These are phyloP conservation scores for Sanguinoderma infundibulare DNA, from an alignment of 1,284 basidiomycete species.

Conservation along the genomic window DNA sequence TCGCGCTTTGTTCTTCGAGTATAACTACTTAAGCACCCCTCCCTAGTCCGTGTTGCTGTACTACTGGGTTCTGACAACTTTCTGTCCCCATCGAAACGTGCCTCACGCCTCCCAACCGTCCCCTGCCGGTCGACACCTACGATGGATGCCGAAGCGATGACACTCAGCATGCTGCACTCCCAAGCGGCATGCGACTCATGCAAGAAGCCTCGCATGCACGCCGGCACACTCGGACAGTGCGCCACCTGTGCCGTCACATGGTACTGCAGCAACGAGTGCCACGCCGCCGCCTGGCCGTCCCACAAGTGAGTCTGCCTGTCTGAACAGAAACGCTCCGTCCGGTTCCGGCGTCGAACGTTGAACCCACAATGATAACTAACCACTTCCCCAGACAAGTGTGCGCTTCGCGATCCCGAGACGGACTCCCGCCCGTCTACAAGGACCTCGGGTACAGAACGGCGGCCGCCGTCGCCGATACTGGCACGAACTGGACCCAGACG, in stretches of 20 bases:
- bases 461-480: not conserved
- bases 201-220: not conserved
- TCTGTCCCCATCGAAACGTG: too few relatives aligned
- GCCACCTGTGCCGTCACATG: not conserved
- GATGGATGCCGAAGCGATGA: too few relatives aligned
- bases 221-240: not conserved
- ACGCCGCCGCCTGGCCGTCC: not conserved
- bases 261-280: not conserved
- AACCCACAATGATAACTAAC: too few relatives aligned
- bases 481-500: not conserved
- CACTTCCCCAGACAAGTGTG: not conserved
- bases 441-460: not conserved
- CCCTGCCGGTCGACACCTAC: too few relatives aligned
- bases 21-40: too few relatives aligned
- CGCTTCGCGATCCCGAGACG: not conserved
- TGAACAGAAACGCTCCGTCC: too few relatives aligned
- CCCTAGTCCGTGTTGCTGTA: too few relatives aligned
- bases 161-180: too few relatives aligned
- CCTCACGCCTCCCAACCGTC: too few relatives aligned
- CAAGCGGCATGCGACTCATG: not conserved
- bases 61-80: too few relatives aligned
- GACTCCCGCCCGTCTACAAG: not conserved
- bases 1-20: too few relatives aligned
- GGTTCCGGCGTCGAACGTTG: not conserved
- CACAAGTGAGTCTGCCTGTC: not conserved